phyloP scores from a whole-genome alignment of 2,329 filamentous ascomycete species.

The Verticillium alfalfae region DNA sequence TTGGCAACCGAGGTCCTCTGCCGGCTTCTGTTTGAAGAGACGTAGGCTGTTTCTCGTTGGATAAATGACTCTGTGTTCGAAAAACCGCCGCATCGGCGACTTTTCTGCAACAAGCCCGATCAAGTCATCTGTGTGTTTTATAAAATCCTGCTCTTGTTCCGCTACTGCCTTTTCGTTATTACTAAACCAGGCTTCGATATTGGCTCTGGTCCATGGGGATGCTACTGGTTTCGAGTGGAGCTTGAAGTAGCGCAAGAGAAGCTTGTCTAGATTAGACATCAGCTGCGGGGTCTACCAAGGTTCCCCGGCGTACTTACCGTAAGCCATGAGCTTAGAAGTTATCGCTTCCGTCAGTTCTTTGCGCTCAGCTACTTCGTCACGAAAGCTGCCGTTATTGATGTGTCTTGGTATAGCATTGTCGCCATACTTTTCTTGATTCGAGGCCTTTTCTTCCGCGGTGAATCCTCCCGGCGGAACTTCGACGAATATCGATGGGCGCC shows the following conservation, averaged over 20 bases:
- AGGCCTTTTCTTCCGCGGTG: background rate
- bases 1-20: background rate
- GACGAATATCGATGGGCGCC: background rate
- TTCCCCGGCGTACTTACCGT: background rate
- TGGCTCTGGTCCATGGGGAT: background rate
- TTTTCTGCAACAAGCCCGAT: background rate
- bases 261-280: background rate
- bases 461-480: background rate
- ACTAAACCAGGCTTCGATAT: background rate
- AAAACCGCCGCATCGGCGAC: background rate
- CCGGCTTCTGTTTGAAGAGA: background rate
- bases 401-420: background rate
- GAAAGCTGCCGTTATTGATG: background rate
- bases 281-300: background rate
- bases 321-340: background rate
- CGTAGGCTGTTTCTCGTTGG: background rate
- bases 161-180: background rate
- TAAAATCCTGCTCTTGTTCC: background rate
- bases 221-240: background rate
- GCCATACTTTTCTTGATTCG: background rate
- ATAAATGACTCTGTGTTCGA: background rate
- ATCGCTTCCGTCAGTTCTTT: background rate
- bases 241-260: background rate
- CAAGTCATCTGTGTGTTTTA: background rate
- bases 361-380: background rate